Conservation (phyloP, 192 early-diverging fungal species). For the Gigaspora rosea region DNA sequence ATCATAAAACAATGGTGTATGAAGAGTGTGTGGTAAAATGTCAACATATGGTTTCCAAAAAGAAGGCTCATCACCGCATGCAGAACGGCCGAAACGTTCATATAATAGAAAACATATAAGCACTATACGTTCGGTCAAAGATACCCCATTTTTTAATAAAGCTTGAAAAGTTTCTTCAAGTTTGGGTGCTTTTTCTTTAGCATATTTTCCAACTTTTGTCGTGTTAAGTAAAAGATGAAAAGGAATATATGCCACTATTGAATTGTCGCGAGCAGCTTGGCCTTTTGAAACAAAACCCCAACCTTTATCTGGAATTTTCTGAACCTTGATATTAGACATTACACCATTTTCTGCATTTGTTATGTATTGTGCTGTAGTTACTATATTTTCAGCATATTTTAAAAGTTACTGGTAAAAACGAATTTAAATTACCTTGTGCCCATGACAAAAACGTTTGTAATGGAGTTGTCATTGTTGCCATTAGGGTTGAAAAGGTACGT, state of each 20-base stretch:
- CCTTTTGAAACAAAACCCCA: conserved; percentile 9
- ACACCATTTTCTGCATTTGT: conserved; percentile 12
- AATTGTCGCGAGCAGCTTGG: neutral
- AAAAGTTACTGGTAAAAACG: too few relatives aligned
- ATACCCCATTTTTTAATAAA: neutral
- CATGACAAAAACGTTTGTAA: too few relatives aligned
- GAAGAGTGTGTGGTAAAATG: conserved; percentile 50
- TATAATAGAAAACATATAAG: conserved; percentile 49
- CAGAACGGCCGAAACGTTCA: conserved; percentile 24
- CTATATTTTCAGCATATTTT: too few relatives aligned
- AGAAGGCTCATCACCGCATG: neutral
- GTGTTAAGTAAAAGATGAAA: neutral
- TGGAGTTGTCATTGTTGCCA: too few relatives aligned
- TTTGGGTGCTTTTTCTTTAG: conserved; percentile 32
- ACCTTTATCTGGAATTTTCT: conserved; percentile 25
- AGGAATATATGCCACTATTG: conserved; percentile 12
- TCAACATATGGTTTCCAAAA: conserved; percentile 58
- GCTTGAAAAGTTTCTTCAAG: conserved; percentile 13
- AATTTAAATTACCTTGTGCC: too few relatives aligned
- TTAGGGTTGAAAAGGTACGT: too few relatives aligned
- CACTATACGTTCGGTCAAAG: conserved; percentile 39
- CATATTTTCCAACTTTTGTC: conserved; percentile 13
- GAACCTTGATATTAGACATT: conserved; percentile 1
- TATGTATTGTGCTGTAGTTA: neutral
- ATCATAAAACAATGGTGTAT: conserved; percentile 40